Conservation (phyloP, 192 early-diverging fungal species). For the Coemansia sp. region DNA sequence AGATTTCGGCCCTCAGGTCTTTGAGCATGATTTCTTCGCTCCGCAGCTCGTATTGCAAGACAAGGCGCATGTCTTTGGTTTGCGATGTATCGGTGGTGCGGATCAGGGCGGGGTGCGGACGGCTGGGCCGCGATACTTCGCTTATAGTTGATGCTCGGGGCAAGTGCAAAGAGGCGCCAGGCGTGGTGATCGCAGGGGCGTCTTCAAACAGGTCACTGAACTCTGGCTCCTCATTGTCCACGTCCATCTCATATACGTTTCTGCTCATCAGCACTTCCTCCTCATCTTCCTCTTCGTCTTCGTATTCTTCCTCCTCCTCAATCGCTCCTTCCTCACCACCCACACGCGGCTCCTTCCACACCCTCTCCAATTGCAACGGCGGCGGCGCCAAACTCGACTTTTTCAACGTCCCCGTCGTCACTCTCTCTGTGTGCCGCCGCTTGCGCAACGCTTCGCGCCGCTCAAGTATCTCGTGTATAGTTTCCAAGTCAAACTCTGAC, state of each 20-base stretch:
- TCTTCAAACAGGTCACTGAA: slow-evolving; percentile 46
- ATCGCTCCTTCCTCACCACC: slow-evolving; percentile 9
- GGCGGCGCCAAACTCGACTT: slow-evolving; percentile 48
- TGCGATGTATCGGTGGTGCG: slow-evolving; percentile 10
- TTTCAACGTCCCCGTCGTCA: slow-evolving; percentile 35
- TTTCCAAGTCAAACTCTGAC: slow-evolving; percentile 51
- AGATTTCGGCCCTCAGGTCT: slow-evolving; percentile 39
- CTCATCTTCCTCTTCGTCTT: not conserved
- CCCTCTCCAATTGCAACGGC: slow-evolving; percentile 27
- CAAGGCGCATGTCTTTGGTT: slow-evolving; percentile 45
- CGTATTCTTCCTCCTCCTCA: not conserved
- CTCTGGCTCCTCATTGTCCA: slow-evolving; percentile 46
- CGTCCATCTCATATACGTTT: slow-evolving; percentile 25
- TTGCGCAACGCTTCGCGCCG: slow-evolving; percentile 41
- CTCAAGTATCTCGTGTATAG: slow-evolving; percentile 40
- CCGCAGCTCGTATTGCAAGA: slow-evolving; percentile 46
- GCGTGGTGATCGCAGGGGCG: slow-evolving; percentile 10
- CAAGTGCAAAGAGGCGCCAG: slow-evolving; percentile 16
- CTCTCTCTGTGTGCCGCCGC: slow-evolving; percentile 8
- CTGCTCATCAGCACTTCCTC: slow-evolving; percentile 8
- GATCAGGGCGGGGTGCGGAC: slow-evolving; percentile 27
- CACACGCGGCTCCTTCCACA: not conserved
- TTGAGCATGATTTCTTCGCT: slow-evolving; percentile 44
- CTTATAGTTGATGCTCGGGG: slow-evolving; percentile 19
- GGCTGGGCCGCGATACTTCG: not conserved